Base-by-base conservation (phyloP, 179 eudicot species). In the Amaranthus tricolor region DNA sequence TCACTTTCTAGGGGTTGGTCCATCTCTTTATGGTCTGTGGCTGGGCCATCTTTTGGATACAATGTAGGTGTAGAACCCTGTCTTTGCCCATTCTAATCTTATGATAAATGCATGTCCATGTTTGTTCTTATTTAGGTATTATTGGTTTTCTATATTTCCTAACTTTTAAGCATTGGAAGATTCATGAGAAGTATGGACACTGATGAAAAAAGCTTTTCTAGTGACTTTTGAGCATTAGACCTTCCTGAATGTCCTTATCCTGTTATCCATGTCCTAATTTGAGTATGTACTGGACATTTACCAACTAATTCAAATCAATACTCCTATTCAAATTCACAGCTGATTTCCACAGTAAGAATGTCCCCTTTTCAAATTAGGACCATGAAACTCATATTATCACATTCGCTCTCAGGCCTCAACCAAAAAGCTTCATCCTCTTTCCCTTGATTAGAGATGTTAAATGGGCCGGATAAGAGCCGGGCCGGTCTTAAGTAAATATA, bases 81-180 rank as follows among this genome's bases (percentile, higher is more conserved):
- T 58, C 74, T 63, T 53, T 77, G 31, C 76, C 76, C 66, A 64
- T 64, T 71, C 70, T 77, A 71, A 71, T 77, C 50, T 40, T 40
- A 63, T 14, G 67, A 43, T 63, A 15, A 43, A 5, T 40, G 67
- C 7, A 40, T 24, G 48, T 62, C 13, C 6, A 61, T 5, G 13
- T 14, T 13, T 40, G 9, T 62, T 31, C 66, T 31, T 62, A 13
- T 31, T 12, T 40, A 12, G 66, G 43, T 62, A 62, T 13, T n/a
- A 16, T 2, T 7, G 12, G n/a, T 17, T n/a, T 0, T 45, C 9
- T 65, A 44, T 15, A 2, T 65, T 65, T 65, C 52, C 52, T 15
- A 43, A 62, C 47, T 31, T 47, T 62, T 40, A 0, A 17, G 11
- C 40, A 63, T 48, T 43, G 6, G 9, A 8, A 31, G 40, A 43